These are phyloP conservation scores for Spongiforma sp. DNA, from an alignment of 1,284 basidiomycete genomes.

Conservation along the genomic window DNA sequence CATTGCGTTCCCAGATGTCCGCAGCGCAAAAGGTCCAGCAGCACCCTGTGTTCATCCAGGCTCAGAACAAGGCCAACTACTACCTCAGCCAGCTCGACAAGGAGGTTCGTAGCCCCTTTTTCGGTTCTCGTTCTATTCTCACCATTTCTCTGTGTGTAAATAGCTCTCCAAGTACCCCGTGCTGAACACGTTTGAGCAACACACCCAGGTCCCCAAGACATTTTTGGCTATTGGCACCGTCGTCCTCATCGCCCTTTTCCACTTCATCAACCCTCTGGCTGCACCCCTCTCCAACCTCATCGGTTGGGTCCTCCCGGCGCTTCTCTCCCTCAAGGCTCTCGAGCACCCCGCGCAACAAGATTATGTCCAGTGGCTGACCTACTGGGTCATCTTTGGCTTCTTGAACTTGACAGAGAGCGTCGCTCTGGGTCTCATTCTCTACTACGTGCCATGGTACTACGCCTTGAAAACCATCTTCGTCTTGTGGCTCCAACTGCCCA, in stretches of 20 bases:
- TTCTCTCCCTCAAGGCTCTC: slow-evolving; percentile 86
- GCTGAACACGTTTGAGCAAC: slow-evolving; percentile 84
- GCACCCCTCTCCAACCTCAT: slow-evolving; percentile 84
- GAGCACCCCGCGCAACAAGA: slow-evolving; percentile 76
- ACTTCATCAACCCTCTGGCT: slow-evolving; percentile 84
- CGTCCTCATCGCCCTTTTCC: slow-evolving; percentile 67
- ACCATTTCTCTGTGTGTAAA: slow-evolving; percentile 6
- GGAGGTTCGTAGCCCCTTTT: slow-evolving; percentile 66
- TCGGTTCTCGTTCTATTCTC: slow-evolving; percentile 17
- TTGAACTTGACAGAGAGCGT: slow-evolving; percentile 87
- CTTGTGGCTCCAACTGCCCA: slow-evolving; percentile 86
- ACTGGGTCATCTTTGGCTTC: slow-evolving; percentile 87
- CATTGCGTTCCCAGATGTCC: slow-evolving; percentile 61
- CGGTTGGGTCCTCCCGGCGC: slow-evolving; percentile 85
- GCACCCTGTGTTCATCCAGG: slow-evolving; percentile 86
- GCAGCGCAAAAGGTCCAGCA: slow-evolving; percentile 77
- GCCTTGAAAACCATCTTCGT: slow-evolving; percentile 89
- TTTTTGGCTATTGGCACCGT: slow-evolving; percentile 85
- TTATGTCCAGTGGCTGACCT: slow-evolving; percentile 89
- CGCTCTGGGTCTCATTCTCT: slow-evolving; percentile 74
- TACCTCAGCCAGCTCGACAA: slow-evolving; percentile 91
- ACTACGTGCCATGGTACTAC: slow-evolving; percentile 91
- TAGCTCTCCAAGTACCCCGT: slow-evolving; percentile 93
- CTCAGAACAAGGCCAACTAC: slow-evolving; percentile 74
- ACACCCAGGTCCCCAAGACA: slow-evolving; percentile 92